These are phyloP conservation scores for Plasmodiophora brassicae DNA, from an alignment of 208 protist species.

Conservation along the genomic window DNA sequence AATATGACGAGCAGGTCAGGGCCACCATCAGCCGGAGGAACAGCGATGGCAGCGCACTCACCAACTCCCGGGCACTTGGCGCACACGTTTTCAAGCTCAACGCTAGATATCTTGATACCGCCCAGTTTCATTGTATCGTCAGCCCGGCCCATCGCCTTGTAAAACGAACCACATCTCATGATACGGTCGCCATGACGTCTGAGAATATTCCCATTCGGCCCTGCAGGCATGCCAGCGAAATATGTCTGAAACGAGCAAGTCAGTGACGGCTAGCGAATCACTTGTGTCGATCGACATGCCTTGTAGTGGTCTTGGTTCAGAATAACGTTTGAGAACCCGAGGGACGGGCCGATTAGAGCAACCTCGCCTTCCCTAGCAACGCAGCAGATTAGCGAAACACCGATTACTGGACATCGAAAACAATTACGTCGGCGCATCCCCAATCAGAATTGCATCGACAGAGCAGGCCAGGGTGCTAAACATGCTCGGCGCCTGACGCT, in stretches of 20 bases:
- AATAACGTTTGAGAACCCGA: constrained; percentile 13
- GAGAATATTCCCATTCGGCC: neutral
- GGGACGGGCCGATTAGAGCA: neutral
- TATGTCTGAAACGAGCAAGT: no score
- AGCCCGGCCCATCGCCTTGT: neutral
- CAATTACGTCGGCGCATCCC: neutral
- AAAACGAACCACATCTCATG: neutral
- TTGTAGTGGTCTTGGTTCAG: constrained; percentile 34
- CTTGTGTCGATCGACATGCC: neutral
- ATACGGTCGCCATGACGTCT: constrained; percentile 33
- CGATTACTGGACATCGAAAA: no score
- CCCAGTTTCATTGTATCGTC: constrained; percentile 38
- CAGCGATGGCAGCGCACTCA: constrained; percentile 23
- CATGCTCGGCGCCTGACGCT: neutral
- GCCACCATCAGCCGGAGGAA: neutral
- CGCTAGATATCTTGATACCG: constrained; percentile 30
- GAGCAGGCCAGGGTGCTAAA: neutral
- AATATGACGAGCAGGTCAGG: constrained; percentile 20
- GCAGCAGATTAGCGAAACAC: neutral
- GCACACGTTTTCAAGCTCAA: constrained; percentile 32
- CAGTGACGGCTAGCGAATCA: no score
- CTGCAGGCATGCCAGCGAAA: neutral
- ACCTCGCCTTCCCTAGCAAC: neutral
- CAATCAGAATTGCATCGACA: neutral
- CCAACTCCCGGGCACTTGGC: neutral